These are phyloP conservation scores for Eucalyptus regnans DNA, from an alignment of 345 rosid genomes.

Conservation along the genomic window DNA sequence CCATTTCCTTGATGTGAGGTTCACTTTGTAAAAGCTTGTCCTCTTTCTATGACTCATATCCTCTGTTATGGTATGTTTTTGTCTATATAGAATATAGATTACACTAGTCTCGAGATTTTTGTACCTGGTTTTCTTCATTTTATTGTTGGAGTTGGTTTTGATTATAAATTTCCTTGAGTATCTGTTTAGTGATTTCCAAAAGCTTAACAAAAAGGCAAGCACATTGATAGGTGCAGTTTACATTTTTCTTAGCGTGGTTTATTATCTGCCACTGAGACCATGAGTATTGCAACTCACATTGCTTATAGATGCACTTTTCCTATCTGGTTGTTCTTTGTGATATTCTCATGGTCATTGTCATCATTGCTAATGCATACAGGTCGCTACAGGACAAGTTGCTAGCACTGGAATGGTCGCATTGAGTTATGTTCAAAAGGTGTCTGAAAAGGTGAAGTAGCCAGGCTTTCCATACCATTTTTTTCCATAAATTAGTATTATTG, in stretches of 20 bases:
- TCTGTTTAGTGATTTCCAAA: not conserved
- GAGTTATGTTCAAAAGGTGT: constrained; percentile 95
- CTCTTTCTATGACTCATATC: not conserved
- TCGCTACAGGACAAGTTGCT: constrained; percentile 91
- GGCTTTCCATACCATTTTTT: not conserved
- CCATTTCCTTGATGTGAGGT: not conserved
- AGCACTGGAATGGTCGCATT: constrained; percentile 78
- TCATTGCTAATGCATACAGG: constrained; percentile 22
- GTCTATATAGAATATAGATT: not conserved
- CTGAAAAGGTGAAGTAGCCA: constrained; percentile 61
- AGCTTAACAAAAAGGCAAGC: not conserved
- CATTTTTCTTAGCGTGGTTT: not conserved
- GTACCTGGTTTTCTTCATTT: not conserved
- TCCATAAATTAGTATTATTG: not conserved
- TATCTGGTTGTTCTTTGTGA: not conserved
- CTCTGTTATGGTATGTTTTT: not conserved
- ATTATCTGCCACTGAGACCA: not conserved
- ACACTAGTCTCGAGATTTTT: not conserved
- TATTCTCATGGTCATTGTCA: not conserved
- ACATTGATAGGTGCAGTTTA: not conserved
- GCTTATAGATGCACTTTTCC: not conserved
- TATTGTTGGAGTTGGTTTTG: not conserved
- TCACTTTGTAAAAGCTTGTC: not conserved
- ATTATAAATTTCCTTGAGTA: not conserved
- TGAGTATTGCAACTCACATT: not conserved